Conservation (phyloP, 257 asterid genomes). For the Solanum habrochaites region DNA sequence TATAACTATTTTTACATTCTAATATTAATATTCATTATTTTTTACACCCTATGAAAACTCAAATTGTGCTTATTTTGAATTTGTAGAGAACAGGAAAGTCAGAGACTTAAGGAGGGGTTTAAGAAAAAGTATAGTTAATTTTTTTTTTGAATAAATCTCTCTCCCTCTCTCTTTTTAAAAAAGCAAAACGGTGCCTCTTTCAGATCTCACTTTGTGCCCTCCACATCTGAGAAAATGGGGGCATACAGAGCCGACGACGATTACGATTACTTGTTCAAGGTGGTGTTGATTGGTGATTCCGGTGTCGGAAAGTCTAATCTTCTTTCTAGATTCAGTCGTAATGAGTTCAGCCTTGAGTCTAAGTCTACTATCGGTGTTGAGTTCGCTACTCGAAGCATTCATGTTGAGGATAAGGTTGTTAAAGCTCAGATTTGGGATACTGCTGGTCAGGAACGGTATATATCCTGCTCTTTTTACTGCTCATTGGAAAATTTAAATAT, state of each 20-base stretch:
- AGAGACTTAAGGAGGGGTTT: neutral
- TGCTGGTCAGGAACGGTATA: conserved; percentile 50
- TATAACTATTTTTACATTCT: neutral
- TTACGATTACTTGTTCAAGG: conserved; percentile 47
- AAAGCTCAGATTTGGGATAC: conserved; percentile 71
- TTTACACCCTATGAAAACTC: neutral
- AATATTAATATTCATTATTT: neutral
- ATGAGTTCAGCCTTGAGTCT: conserved; percentile 51
- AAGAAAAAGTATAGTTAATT: neutral
- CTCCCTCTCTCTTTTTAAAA: neutral
- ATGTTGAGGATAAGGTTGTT: conserved; percentile 42
- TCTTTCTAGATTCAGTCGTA: conserved; percentile 45
- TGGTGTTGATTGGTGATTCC: conserved; percentile 40
- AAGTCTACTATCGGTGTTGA: conserved; percentile 56
- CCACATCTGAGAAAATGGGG: conserved; percentile 19
- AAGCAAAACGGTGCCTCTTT: neutral
- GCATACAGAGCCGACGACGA: conserved; percentile 44
- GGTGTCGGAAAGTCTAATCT: conserved; percentile 44
- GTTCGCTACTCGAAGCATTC: conserved; percentile 49
- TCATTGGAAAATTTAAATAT: neutral
- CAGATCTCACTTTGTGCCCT: neutral
- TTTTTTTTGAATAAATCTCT: conserved; percentile 1
- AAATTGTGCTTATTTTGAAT: neutral
- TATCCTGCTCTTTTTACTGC: neutral
- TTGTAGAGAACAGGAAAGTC: neutral